Evolutionary conservation across 352 stramenopile species (phyloP).

Genomic region (Thraustotheca clavata): DNA sequence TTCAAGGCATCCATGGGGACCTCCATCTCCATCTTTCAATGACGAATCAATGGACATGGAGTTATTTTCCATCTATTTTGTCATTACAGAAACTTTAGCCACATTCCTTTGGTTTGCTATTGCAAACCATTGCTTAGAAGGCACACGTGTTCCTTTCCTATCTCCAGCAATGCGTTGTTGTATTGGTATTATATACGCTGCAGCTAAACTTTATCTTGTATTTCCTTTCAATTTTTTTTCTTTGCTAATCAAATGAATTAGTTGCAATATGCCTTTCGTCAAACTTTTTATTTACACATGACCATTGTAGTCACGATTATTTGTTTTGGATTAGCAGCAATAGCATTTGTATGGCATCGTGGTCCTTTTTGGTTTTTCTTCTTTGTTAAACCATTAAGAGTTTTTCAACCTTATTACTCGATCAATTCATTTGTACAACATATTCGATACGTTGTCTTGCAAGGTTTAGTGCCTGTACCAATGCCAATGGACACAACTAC

Average conservation of each 20-base stretch:
- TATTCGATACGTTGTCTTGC: constrained; percentile 5
- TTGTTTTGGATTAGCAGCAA: background rate
- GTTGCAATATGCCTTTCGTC: constrained; percentile 12
- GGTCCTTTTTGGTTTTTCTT: constrained; percentile 17
- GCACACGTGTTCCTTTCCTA: constrained; percentile 54
- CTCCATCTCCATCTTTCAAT: background rate
- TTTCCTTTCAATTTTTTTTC: background rate
- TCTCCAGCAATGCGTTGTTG: constrained; percentile 48
- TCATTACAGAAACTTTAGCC: constrained; percentile 60
- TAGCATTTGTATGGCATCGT: constrained; percentile 13
- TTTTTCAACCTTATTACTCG: constrained; percentile 12
- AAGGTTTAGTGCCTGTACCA: background rate
- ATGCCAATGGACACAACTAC: background rate
- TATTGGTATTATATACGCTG: constrained; percentile 65
- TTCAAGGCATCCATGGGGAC: background rate
- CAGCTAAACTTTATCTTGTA: constrained; percentile 69
- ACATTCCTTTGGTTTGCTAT: constrained; percentile 77
- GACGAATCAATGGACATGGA: constrained; percentile 36
- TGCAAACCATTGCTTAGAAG: constrained; percentile 62
- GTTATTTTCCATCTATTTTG: constrained; percentile 73
- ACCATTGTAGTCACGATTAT: background rate
- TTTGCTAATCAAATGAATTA: too few relatives aligned
- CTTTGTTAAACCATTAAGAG: background rate
- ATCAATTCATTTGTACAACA: background rate
- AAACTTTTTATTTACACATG: constrained; percentile 11